Evolutionary conservation across 345 rosid species (phyloP), one percentile per base, ranked within the genome.

Genomic region (Trapa incisa): DNA sequence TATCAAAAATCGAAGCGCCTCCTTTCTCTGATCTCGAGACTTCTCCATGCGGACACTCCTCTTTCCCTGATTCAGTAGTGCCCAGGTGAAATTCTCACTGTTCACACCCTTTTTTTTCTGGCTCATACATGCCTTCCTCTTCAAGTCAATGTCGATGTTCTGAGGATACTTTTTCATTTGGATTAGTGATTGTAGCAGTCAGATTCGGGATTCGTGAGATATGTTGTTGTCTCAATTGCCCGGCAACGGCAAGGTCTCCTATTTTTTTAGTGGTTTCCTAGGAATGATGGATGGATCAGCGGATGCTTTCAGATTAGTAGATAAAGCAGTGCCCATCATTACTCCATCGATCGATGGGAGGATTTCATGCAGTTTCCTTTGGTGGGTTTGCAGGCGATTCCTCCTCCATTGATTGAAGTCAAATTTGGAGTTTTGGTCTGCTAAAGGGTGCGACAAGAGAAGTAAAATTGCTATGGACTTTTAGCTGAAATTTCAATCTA

Each of bases 21-120:
- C 8, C 67, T 65, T 29, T 38, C 53, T 65, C 67, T 43, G 67
- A 65, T 65, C 67, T 65, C 52, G 67, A 65, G 52, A 32, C 67
- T 38, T 64, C 66, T 29, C 47, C 67, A 42, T 65, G 67, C 17
- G 61, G 56, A 37, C 62, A 12, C 42, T 54, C 36, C 58, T 37
- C 16, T 37, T 37, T 54, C 63, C 52, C 53, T 65, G 67, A 65
- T n/a, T 65, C 67, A 43, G 45, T 8, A 65, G 52, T 42, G 67
- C 48, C 70, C 61, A 48, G 61, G 69, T 48, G 61, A 38, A 47
- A 8, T 65, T 39, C 64, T 15, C 64, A 60, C 13, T 39, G 29
- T 64, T 64, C 43, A 39, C 66, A 10, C 41, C 47, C 41, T 37
- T 43, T 65, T n/a, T 64, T 37, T 43, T 65, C 41, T 13, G 50